These are phyloP conservation scores for Elongisporangium prolatum DNA, from an alignment of 352 stramenopile genomes.

Conservation along the genomic window DNA sequence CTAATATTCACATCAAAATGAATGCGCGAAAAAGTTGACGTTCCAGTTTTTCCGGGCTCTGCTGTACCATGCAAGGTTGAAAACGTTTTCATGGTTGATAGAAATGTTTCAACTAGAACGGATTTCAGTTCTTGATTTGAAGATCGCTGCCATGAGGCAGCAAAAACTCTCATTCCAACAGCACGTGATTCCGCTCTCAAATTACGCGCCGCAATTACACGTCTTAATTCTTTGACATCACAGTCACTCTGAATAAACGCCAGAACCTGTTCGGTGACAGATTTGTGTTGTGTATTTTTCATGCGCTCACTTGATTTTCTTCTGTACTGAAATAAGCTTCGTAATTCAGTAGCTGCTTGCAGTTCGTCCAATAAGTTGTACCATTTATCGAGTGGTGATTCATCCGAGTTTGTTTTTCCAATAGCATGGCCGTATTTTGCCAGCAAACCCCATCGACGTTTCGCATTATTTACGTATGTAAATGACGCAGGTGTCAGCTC, in stretches of 20 bases:
- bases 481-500: conserved; percentile 74
- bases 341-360: conserved; percentile 66
- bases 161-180: conserved; percentile 47
- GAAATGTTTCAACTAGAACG: conserved; percentile 48
- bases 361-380: conserved; percentile 77
- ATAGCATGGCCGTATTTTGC: conserved; percentile 72
- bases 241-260: conserved; percentile 84
- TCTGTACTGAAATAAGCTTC: conserved; percentile 70
- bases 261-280: conserved; percentile 76
- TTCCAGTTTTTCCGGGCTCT: neutral
- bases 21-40: conserved; percentile 18
- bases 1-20: conserved; percentile 53
- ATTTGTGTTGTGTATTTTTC: conserved; percentile 45
- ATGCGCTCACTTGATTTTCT: conserved; percentile 65
- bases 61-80: neutral
- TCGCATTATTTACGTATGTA: conserved; percentile 64
- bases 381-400: conserved; percentile 70
- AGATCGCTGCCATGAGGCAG: conserved; percentile 20
- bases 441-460: conserved; percentile 60
- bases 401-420: conserved; percentile 27
- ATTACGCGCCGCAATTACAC: conserved; percentile 44
- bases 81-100: conserved; percentile 23
- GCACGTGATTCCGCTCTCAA: conserved; percentile 32
- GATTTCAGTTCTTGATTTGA: conserved; percentile 20
- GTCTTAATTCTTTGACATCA: conserved; percentile 46